A percentile compares a stretch with the other conserved stretches of the same genome.
These are phyloP conservation scores for Colletotrichum gigasporum DNA, from an alignment of 2,329 filamentous ascomycete genomes.

Conservation along the genomic window DNA sequence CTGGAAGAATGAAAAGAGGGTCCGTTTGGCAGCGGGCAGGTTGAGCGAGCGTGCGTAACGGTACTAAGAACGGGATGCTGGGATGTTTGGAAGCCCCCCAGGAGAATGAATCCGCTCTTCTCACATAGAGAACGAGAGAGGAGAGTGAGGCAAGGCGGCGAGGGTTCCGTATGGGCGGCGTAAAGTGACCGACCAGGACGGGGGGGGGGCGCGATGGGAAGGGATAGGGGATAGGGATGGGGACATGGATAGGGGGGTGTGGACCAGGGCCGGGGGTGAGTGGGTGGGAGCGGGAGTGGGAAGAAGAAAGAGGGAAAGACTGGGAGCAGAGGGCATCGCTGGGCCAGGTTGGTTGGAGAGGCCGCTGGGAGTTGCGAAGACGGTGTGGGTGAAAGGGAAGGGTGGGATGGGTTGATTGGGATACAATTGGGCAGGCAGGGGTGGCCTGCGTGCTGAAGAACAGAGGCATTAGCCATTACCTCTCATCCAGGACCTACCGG, in stretches of 20 bases:
- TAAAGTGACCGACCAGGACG: constrained; percentile 18
- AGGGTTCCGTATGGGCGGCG: constrained; percentile 9
- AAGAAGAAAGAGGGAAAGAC: constrained; percentile 11
- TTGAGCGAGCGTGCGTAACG: constrained; percentile 2
- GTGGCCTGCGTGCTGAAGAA: constrained; percentile 12
- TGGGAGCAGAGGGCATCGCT: not conserved
- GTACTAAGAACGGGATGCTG: constrained; percentile 8
- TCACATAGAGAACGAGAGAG: not conserved
- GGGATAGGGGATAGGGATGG: not conserved
- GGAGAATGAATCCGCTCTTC: too few species aligned
- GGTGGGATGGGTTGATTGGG: constrained; percentile 6
- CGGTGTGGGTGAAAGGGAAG: not conserved
- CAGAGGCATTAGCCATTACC: too few species aligned
- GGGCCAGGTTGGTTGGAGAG: not conserved
- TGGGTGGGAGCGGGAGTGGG: not conserved
- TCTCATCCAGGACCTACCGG: too few species aligned
- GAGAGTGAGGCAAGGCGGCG: not conserved
- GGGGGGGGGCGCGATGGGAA: not conserved
- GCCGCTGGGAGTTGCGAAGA: not conserved
- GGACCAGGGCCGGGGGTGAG: constrained; percentile 1
- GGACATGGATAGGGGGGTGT: not conserved
- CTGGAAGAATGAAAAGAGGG: constrained; percentile 23
- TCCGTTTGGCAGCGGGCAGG: constrained; percentile 4
- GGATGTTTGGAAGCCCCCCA: constrained; percentile 4
- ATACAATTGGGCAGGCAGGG: constrained; percentile 5